A percentile compares a stretch with the other conserved stretches of the same genome.
phyloP scores from a whole-genome alignment of 2,329 filamentous ascomycete species.

The Pseudogymnoascus sp. region DNA sequence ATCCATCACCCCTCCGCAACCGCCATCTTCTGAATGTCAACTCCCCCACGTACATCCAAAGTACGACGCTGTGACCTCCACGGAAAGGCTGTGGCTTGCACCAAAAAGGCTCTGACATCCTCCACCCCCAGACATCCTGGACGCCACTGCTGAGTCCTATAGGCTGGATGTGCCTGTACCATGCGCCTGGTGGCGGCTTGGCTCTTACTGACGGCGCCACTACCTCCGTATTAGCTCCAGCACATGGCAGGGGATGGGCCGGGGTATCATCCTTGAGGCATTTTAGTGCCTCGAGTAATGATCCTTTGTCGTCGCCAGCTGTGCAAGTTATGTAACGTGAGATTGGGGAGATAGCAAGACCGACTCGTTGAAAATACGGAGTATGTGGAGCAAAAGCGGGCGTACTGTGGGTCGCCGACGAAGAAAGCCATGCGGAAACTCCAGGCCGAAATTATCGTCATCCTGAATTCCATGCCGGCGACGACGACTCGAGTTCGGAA shows the following conservation, averaged over 20 bases:
- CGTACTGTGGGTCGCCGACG: background rate
- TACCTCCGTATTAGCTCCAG: background rate
- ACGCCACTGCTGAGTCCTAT: background rate
- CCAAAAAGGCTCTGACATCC: conserved; percentile 3
- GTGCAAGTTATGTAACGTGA: background rate
- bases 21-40: background rate
- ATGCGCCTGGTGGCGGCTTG: background rate
- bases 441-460: background rate
- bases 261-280: background rate
- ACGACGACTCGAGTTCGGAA: background rate
- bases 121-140: background rate
- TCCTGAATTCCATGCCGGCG: background rate
- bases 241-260: background rate
- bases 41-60: background rate
- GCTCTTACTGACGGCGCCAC: background rate
- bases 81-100: background rate
- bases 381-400: background rate
- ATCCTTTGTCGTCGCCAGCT: background rate
- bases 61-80: background rate
- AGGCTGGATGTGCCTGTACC: background rate
- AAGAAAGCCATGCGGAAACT: background rate
- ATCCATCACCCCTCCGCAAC: background rate
- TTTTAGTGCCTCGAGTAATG: background rate
- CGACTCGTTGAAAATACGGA: background rate
- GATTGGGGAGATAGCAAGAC: background rate